A percentile compares a stretch with the other conserved stretches of the same genome.
phyloP scores from a whole-genome alignment of 2,329 filamentous ascomycete species.

The Teratosphaeria destructans region DNA sequence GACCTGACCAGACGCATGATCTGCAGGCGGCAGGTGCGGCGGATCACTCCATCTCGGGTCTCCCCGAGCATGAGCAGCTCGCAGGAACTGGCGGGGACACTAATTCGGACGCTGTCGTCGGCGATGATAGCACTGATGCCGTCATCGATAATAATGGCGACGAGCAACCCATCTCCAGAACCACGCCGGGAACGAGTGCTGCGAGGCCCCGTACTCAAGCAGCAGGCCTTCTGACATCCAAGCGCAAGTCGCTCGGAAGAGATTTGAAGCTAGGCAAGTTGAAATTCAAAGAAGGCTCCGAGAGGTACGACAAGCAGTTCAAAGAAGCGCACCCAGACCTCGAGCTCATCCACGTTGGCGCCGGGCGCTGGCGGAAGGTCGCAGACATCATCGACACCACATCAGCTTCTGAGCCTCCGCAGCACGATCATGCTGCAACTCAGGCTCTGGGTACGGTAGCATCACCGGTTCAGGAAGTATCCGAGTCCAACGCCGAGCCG shows the following conservation, averaged over 20 bases:
- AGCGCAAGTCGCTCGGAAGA: background rate
- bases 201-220: background rate
- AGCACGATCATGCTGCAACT: background rate
- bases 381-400: background rate
- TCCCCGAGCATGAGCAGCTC: background rate
- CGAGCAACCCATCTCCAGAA: background rate
- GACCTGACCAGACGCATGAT: background rate
- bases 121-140: background rate
- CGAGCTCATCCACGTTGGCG: conserved; percentile 3
- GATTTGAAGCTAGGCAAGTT: background rate
- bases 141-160: background rate
- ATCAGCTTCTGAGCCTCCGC: background rate
- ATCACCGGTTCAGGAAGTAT: background rate
- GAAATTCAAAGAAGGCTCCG: background rate
- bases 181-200: background rate
- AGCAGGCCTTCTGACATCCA: background rate
- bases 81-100: background rate
- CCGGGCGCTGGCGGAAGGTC: background rate
- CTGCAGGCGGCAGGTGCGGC: background rate
- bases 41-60: background rate
- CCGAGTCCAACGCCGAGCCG: background rate
- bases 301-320: conserved; percentile 2
- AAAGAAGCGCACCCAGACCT: conserved; percentile 1
- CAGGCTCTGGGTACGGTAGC: background rate
- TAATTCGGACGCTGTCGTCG: background rate